phyloP scores from a whole-genome alignment of 495 filamentous ascomycete species.

The Podospora sp. region DNA sequence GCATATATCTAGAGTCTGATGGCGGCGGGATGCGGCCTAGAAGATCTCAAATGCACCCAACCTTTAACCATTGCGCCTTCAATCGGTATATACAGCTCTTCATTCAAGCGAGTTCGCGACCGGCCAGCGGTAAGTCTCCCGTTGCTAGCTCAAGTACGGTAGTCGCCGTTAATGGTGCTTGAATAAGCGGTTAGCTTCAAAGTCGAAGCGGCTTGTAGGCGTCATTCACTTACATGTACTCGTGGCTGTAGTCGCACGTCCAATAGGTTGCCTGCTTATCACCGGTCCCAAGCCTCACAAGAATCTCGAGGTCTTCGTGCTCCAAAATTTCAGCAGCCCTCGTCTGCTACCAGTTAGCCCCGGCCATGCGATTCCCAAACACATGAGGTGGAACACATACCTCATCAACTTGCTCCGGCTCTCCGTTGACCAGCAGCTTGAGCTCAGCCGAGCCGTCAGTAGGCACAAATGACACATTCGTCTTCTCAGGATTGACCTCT shows the following conservation, averaged over 20 bases:
- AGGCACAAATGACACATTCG: conserved; percentile 89
- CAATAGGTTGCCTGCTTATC: conserved; percentile 80
- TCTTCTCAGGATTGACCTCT: conserved; percentile 76
- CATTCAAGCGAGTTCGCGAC: neutral
- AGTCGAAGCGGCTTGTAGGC: neutral
- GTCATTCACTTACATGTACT: conserved; percentile 66
- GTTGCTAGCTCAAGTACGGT: conserved; percentile 61
- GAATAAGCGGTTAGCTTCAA: conserved; percentile 18
- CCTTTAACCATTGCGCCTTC: neutral
- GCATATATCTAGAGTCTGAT: too few species aligned
- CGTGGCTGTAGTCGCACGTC: conserved; percentile 98
- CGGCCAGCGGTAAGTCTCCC: neutral
- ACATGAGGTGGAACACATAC: conserved; percentile 21
- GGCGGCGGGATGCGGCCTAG: too few species aligned
- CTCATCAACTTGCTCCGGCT: conserved; percentile 93
- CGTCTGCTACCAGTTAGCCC: conserved; percentile 32
- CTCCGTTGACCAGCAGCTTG: conserved; percentile 84
- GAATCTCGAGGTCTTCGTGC: conserved; percentile 81
- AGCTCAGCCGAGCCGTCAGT: conserved; percentile 78
- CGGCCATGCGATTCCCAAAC: neutral
- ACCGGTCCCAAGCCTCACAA: conserved; percentile 71
- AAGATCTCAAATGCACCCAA: neutral
- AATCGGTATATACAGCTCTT: neutral
- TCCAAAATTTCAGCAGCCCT: conserved; percentile 85
- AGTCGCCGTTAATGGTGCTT: conserved; percentile 88